Percentiles rank a stretch among this genome's conserved stretches.
phyloP scores from a whole-genome alignment of 2,329 filamentous ascomycete genomes.

The Pseudophaeomoniella oleicola region DNA sequence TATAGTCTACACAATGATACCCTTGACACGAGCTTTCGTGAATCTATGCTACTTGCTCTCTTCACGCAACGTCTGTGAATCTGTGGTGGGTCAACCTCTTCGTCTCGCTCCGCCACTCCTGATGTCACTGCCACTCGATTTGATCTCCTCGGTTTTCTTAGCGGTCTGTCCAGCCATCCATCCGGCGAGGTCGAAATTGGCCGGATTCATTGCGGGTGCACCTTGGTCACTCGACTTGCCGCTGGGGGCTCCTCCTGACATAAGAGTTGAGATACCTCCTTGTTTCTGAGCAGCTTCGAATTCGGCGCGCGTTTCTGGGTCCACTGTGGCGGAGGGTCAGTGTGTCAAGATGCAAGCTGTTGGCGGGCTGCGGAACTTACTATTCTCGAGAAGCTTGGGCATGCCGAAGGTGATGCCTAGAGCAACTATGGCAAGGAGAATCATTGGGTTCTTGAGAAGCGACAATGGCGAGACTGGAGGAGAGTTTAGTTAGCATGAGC shows the following conservation, averaged over 20 bases:
- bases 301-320: conserved; percentile 85
- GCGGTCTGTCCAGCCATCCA: conserved; percentile 62
- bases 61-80: no score
- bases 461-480: conserved; percentile 71
- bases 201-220: conserved; percentile 8
- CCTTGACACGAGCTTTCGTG: no score
- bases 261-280: conserved; percentile 43
- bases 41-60: no score
- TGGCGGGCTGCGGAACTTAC: conserved; percentile 40
- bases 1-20: no score
- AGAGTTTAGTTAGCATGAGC: conserved; percentile 6
- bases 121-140: no score
- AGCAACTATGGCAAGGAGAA: conserved; percentile 73
- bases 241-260: no score
- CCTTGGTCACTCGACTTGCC: no score
- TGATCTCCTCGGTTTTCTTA: no score
- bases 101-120: no score
- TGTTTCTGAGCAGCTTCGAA: conserved; percentile 81
- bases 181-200: conserved; percentile 51
- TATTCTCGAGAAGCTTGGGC: conserved; percentile 91
- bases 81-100: no score
- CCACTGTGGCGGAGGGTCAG: conserved; percentile 51
- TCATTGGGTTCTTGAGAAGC: conserved; percentile 91
- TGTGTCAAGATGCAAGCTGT: conserved; percentile 1
- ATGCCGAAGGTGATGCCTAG: conserved; percentile 78